phyloP scores from a whole-genome alignment of 2,329 filamentous ascomycete species.

The Sphaerostilbella broomeana region DNA sequence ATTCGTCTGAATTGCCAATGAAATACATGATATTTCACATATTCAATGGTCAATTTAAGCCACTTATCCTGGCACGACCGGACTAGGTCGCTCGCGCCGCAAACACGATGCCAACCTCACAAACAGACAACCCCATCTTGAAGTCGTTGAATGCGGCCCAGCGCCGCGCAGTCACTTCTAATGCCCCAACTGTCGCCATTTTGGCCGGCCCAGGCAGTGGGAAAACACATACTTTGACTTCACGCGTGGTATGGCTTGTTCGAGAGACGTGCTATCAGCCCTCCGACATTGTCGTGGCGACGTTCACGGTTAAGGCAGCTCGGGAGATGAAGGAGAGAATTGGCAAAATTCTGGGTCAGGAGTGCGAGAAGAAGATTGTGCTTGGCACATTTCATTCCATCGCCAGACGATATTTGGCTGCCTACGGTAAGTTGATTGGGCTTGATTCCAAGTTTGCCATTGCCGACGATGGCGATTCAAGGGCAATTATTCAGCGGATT shows the following conservation, averaged over 20 bases:
- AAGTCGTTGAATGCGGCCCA: conserved; percentile 49
- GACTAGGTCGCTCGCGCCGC: neutral
- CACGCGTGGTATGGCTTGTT: conserved; percentile 84
- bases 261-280: conserved; percentile 65
- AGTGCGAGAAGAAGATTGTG: conserved; percentile 67
- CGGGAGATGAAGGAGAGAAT: conserved; percentile 90
- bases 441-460: conserved; percentile 82
- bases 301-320: conserved; percentile 93
- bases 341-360: conserved; percentile 69
- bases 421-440: conserved; percentile 79
- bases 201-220: conserved; percentile 65
- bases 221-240: conserved; percentile 92
- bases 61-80: neutral
- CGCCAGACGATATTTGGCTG: conserved; percentile 72
- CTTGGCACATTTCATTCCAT: conserved; percentile 96
- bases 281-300: conserved; percentile 87
- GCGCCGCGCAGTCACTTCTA: conserved; percentile 48
- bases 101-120: conserved; percentile 22
- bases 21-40: neutral
- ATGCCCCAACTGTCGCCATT: conserved; percentile 53
- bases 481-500: conserved; percentile 73
- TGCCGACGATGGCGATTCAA: conserved; percentile 75
- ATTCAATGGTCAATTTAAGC: conserved; percentile 5
- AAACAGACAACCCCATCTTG: conserved; percentile 32
- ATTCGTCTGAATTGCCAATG: neutral